Evolutionary conservation across 352 stramenopile species (phyloP).

Genomic region (Pythium dissimile): DNA sequence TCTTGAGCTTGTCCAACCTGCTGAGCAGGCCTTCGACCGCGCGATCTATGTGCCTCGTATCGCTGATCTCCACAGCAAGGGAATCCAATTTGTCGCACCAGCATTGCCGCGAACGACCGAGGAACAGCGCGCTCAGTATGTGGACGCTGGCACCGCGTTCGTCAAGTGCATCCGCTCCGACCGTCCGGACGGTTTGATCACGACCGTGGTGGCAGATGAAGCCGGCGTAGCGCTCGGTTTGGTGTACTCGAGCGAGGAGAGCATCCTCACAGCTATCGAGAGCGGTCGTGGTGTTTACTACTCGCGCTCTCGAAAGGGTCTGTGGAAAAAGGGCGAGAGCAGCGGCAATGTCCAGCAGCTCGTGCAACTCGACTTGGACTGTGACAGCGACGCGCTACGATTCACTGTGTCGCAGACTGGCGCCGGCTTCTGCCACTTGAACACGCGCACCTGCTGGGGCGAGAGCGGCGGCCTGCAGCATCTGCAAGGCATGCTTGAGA

Average conservation of each 20-base stretch:
- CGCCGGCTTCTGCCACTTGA: constrained; percentile 78
- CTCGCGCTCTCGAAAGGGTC: constrained; percentile 85
- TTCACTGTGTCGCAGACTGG: constrained; percentile 92
- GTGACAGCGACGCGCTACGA: constrained; percentile 93
- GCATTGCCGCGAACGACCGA: constrained; percentile 25
- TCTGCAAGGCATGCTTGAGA: constrained; percentile 87
- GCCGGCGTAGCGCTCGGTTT: constrained; percentile 87
- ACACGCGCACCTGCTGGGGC: constrained; percentile 94
- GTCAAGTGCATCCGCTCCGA: constrained; percentile 86
- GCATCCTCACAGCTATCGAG: constrained; percentile 85
- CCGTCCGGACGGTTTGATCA: constrained; percentile 88
- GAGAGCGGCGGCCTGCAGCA: constrained; percentile 80
- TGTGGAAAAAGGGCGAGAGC: constrained; percentile 97
- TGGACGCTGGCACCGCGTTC: constrained; percentile 50
- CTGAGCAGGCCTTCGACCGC: constrained; percentile 22
- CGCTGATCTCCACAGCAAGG: constrained; percentile 54
- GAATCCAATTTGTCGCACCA: constrained; percentile 50
- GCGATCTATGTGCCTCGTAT: constrained; percentile 37
- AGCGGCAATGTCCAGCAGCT: constrained; percentile 93
- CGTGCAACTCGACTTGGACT: constrained; percentile 92
- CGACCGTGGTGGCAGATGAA: constrained; percentile 93
- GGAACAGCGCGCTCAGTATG: constrained; percentile 22
- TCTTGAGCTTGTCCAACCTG: constrained; percentile 26
- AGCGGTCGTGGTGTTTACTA: constrained; percentile 93
- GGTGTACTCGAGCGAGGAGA: constrained; percentile 94